These are phyloP conservation scores for Polyporus arcularius DNA, from an alignment of 768 basidiomycete genomes.

Conservation along the genomic window DNA sequence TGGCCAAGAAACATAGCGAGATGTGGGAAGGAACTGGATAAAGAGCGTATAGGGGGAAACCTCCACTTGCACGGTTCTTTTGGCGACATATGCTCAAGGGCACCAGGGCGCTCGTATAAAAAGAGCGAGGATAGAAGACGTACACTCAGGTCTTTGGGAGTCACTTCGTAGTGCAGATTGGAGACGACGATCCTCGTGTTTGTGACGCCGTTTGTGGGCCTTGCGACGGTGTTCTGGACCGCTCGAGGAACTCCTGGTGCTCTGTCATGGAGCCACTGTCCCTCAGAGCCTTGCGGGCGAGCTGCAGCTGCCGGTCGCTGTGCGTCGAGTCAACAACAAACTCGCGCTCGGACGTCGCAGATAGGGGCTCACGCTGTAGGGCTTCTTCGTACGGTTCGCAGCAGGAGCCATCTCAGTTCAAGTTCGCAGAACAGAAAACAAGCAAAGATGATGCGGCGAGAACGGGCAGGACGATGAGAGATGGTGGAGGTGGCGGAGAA, in stretches of 20 bases:
- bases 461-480: not conserved
- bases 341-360: not conserved
- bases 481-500: conserved; percentile 5
- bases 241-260: conserved; percentile 49
- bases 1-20: too few relatives aligned
- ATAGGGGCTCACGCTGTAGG: conserved; percentile 21
- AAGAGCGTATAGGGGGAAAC: not conserved
- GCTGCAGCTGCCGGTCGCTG: conserved; percentile 61
- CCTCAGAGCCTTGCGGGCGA: conserved; percentile 51
- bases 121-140: conserved; percentile 32
- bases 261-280: conserved; percentile 78
- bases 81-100: not conserved
- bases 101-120: too few relatives aligned
- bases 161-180: conserved; percentile 91
- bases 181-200: conserved; percentile 73
- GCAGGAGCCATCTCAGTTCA: conserved; percentile 8
- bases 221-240: conserved; percentile 24
- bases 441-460: not conserved
- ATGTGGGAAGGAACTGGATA: not conserved
- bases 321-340: conserved; percentile 1
- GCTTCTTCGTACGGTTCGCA: conserved; percentile 27
- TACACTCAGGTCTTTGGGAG: conserved; percentile 85
- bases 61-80: too few relatives aligned
- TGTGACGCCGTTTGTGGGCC: conserved; percentile 29
- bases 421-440: not conserved